Evolutionary conservation across 805 yeast genomes (phyloP), one percentile per base, ranked within the genome.

Genomic region (Starmera quercuum): DNA sequence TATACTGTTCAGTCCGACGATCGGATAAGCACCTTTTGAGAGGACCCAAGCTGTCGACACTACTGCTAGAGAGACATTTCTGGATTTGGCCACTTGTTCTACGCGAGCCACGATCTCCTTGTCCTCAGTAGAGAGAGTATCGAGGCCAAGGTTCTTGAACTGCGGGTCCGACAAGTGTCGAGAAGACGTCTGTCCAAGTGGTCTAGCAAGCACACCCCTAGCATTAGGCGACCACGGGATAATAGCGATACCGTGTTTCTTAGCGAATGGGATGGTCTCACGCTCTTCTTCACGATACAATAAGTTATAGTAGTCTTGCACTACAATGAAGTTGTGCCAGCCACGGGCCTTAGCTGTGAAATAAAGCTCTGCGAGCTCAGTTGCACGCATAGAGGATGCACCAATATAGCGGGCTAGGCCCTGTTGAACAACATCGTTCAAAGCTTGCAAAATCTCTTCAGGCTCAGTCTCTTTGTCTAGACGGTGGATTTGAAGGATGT

Each of bases 171-270:
- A 8, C n/a, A 19, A 27, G 18, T 21, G 29, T 22, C 33, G 16
- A 6, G 34, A 34, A 4, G 52, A 33, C 6, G 32, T 20, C n/a
- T 24, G 25, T 18, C 36, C 36, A 4, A 34, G 30, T 1, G 80
- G 75, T 35, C 76, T 60, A 2, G 78, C 62, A 28, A 76, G 56
- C 3, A 68, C 24, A 5, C 82, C 82, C 39, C 71, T 56, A 5
- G 75, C 76, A 36, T 63, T 53, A 23, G 80, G 80, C 11, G 76
- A 66, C 73, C 75, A 76, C 6, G 81, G 81, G 34, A 73, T 66
- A 12, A 73, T 33, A 2, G 75, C 78, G 21, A 76, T 67, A 8
- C 67, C 67, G 14, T 66, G 64, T 23, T 53, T 56, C 14, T 66
- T 53, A 41, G 78, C 71, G 47, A 56, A 76, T 24, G 71, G 73